phyloP scores from a whole-genome alignment of 192 early-diverging fungal species.

The Piromyces finnis region DNA sequence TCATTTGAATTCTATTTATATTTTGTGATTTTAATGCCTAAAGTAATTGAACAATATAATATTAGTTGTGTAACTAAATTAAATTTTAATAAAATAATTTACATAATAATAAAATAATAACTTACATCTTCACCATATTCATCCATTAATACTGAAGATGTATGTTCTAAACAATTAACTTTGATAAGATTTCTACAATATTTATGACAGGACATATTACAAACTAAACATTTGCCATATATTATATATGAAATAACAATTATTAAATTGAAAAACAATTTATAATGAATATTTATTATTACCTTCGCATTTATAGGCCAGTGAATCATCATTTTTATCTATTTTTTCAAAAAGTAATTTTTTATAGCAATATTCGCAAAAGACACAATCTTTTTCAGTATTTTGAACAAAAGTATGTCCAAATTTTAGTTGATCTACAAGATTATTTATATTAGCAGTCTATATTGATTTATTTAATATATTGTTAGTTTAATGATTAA shows the following conservation, averaged over 20 bases:
- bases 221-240: slow-evolving; percentile 18
- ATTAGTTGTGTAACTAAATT: too few species aligned
- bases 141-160: slow-evolving; percentile 9
- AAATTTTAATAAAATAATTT: too few species aligned
- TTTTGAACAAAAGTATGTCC: slow-evolving; percentile 19
- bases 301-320: slow-evolving; percentile 27
- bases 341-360: slow-evolving; percentile 2
- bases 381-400: slow-evolving; percentile 9
- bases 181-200: slow-evolving; percentile 19
- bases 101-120: slow-evolving; percentile 1
- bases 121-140: slow-evolving; percentile 10
- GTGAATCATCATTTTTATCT: slow-evolving; percentile 5
- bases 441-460: background rate
- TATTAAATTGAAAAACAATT: too few species aligned
- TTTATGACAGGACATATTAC: slow-evolving; percentile 25
- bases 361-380: slow-evolving; percentile 21
- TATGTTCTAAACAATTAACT: slow-evolving; percentile 13
- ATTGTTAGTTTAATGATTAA: too few species aligned
- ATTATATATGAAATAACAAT: too few species aligned
- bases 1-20: slow-evolving; percentile 14
- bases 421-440: slow-evolving; percentile 6
- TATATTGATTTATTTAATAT: slow-evolving; percentile 1
- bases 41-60: background rate
- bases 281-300: too few species aligned
- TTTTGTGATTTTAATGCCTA: slow-evolving; percentile 12